Conservation (phyloP, 2,329 filamentous ascomycete genomes). For the Calonectria pseudoreteaudii region DNA sequence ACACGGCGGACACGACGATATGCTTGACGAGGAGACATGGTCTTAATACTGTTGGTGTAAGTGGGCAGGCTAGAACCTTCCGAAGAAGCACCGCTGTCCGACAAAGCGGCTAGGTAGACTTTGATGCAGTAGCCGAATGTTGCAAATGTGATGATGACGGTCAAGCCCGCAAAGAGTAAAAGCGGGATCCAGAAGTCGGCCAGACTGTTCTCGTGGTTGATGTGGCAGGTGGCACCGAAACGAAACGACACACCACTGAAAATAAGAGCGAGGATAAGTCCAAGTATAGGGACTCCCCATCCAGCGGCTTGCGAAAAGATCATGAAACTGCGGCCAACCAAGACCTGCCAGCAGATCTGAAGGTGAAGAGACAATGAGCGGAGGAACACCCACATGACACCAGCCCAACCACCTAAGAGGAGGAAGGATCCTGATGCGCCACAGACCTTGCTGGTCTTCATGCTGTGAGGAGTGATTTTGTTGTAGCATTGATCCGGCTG, state of each 20-base stretch:
- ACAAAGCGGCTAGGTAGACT: conserved; percentile 88
- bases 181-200: conserved; percentile 92
- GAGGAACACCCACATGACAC: conserved; percentile 91
- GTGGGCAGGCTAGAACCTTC: conserved; percentile 76
- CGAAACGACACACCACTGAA: conserved; percentile 94
- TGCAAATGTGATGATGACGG: conserved; percentile 83
- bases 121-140: conserved; percentile 96
- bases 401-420: conserved; percentile 86
- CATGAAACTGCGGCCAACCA: conserved; percentile 91
- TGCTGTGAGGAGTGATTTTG: conserved; percentile 91
- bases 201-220: conserved; percentile 89
- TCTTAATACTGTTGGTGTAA: conserved; percentile 80
- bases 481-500: conserved; percentile 88
- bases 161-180: conserved; percentile 79
- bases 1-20: conserved; percentile 89
- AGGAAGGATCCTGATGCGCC: conserved; percentile 90
- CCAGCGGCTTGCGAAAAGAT: conserved; percentile 83
- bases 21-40: conserved; percentile 85
- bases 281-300: conserved; percentile 85
- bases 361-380: conserved; percentile 92
- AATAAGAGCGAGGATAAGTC: conserved; percentile 80
- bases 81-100: conserved; percentile 77
- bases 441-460: conserved; percentile 84
- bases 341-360: conserved; percentile 97
- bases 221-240: conserved; percentile 91